Evolutionary conservation across 768 basidiomycete genomes (phyloP), one percentile per base, ranked within the genome.

Genomic region (Panaeolus papilionaceus): DNA sequence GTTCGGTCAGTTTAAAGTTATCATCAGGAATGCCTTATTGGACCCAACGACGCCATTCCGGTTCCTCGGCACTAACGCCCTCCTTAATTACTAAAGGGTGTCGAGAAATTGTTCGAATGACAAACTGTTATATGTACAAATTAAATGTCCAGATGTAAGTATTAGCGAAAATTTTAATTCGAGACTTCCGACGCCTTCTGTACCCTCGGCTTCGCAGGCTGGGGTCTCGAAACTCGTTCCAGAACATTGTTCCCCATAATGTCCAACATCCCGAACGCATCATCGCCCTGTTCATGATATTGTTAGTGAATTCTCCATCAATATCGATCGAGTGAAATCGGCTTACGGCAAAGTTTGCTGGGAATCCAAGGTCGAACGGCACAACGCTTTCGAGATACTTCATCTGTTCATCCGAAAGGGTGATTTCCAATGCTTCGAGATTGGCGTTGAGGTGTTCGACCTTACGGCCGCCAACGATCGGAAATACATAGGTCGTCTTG

Each of bases 401-500:
- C 49, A 86, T 83, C 33, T 87, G 85, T 61, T 83, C 82, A 47
- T 69, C 0, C 69, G 70, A 6, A 76, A 87, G 78, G 0, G 72
- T 70, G 47, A 88, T 81, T 18, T 79, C 76, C 18, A 87, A 75
- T 6, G 85, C 85, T 68, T 85, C 80, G 33, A 86, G 64, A 68
- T 86, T 88, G 47, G 79, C 81, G 51, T 74, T 58, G 23, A 88
- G 73, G 18, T 88, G 84, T 72, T 85, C 84, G 20, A 84, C 76
- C 68, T 86, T 88, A 61, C 84, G 79, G 1, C 84, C 83, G 7
- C 84, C 84, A 33, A 85, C 72, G 62, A 86, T 79, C 1, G 84
- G 85, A 75, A 87, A 87, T 0, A 86, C 85, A 61, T 81, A 84
- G 0, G 84, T 81, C 7, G 83, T 77, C 74, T 87, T 88, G 61